Evolutionary conservation across 106 monocot genomes (phyloP).

Genomic region (Allium fistulosum): DNA sequence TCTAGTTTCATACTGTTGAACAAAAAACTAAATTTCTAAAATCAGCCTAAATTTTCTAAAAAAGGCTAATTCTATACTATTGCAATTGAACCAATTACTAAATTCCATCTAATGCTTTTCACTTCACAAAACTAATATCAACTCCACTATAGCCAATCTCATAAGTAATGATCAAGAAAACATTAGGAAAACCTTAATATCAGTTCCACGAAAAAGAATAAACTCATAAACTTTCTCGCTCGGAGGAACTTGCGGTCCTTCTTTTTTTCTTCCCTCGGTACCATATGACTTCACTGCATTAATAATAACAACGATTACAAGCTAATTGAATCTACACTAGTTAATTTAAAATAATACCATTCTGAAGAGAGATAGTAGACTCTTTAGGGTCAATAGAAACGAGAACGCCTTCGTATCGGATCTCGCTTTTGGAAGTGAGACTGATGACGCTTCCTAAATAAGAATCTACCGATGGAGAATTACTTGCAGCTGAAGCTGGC

Average conservation of each 20-base stretch:
- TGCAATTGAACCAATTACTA: too few relatives aligned
- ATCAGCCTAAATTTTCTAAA: too few relatives aligned
- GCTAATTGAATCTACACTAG: neutral
- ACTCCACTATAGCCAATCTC: too few relatives aligned
- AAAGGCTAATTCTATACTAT: too few relatives aligned
- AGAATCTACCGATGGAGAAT: neutral
- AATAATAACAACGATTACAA: neutral
- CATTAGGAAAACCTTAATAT: conserved; percentile 33
- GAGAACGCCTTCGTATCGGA: conserved; percentile 8
- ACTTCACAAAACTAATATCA: too few relatives aligned
- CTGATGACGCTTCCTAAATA: neutral
- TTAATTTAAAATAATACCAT: neutral
- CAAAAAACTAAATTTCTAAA: too few relatives aligned
- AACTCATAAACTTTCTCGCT: conserved; percentile 37
- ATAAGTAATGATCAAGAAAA: neutral
- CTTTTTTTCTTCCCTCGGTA: conserved; percentile 36
- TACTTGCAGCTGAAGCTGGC: neutral
- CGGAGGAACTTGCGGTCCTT: conserved; percentile 39
- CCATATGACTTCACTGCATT: conserved; percentile 36
- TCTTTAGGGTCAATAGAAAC: conserved; percentile 14
- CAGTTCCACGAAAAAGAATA: conserved; percentile 41
- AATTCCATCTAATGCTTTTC: too few relatives aligned
- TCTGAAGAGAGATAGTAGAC: conserved; percentile 12
- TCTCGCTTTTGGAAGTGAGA: neutral
- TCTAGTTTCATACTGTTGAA: too few relatives aligned